Evolutionary conservation across 805 yeast species (phyloP).

Genomic region (Saccharomycopsis lassenensis): DNA sequence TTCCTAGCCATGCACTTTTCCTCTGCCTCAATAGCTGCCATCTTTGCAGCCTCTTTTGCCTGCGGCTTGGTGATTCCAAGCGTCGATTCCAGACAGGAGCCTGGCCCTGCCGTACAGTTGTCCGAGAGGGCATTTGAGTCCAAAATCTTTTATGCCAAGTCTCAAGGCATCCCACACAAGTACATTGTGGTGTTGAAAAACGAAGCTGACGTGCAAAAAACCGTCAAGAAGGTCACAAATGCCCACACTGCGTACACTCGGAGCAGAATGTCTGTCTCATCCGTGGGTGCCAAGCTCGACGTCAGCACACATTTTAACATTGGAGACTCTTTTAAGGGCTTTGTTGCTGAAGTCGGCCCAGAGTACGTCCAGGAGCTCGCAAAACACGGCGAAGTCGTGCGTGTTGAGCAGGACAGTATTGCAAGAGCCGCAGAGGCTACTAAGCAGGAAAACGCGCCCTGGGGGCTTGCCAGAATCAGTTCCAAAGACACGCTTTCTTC

Average conservation of each 20-base stretch:
- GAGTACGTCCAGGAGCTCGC: conserved; percentile 64
- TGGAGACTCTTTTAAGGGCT: conserved; percentile 44
- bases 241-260: neutral
- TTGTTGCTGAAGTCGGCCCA: conserved; percentile 72
- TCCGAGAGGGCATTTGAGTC: too few relatives aligned
- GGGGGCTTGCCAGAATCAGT: conserved; percentile 65
- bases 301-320: conserved; percentile 34
- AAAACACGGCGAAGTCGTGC: conserved; percentile 48
- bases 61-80: too few relatives aligned
- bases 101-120: too few relatives aligned
- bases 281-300: neutral
- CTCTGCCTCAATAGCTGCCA: too few relatives aligned
- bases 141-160: too few relatives aligned
- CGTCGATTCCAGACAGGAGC: too few relatives aligned
- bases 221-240: neutral
- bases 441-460: conserved; percentile 52
- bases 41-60: too few relatives aligned
- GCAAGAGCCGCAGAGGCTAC: conserved; percentile 40
- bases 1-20: too few relatives aligned
- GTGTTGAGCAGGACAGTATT: conserved; percentile 49
- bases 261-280: neutral
- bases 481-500: conserved; percentile 27
- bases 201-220: neutral
- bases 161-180: conserved; percentile 8
- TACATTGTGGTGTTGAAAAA: conserved; percentile 10